Evolutionary conservation across 2,329 filamentous ascomycete species (phyloP).

Genomic region (Botrytis aclada): DNA sequence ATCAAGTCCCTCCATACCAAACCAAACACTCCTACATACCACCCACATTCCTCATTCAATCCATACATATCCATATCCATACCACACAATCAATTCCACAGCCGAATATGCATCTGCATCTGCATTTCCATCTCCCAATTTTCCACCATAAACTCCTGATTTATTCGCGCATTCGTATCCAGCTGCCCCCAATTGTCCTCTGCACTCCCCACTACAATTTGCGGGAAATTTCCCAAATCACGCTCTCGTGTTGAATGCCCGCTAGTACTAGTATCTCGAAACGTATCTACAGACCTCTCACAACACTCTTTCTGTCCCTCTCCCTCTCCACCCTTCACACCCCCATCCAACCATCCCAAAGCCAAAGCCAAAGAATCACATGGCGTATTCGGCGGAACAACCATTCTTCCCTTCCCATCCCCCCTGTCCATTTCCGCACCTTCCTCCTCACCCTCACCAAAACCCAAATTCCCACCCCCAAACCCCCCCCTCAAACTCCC

Average conservation of each 20-base stretch:
- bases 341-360: not conserved
- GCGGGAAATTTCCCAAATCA: not conserved
- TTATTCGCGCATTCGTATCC: not conserved
- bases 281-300: not conserved
- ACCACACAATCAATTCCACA: not conserved
- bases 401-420: too few species aligned
- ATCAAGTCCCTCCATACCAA: not conserved
- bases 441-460: too few species aligned
- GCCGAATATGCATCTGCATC: too few species aligned
- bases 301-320: not conserved
- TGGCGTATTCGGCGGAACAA: not conserved
- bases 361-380: not conserved
- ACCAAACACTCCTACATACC: not conserved
- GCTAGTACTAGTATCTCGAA: not conserved
- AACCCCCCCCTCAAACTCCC: not conserved
- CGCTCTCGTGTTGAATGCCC: not conserved
- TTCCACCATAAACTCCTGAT: not conserved
- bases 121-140: not conserved
- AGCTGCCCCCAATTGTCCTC: not conserved
- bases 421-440: too few species aligned
- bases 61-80: accelerated
- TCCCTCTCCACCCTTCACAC: not conserved
- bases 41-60: not conserved
- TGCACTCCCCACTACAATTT: not conserved
- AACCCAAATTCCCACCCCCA: too few species aligned